Evolutionary conservation across 345 rosid genomes (phyloP).

Genomic region (Nephelium lappaceum): DNA sequence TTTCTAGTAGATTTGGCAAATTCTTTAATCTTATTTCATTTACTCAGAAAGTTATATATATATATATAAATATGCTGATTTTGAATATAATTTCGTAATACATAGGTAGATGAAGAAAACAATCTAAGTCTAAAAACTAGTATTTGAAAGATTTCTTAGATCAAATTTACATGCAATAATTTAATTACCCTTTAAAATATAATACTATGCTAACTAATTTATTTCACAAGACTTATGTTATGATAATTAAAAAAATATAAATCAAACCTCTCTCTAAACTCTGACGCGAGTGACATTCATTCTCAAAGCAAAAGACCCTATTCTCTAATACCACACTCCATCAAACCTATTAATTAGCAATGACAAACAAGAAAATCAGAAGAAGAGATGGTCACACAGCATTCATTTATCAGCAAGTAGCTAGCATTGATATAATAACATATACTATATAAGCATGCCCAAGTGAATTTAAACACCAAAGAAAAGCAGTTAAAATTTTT

Average conservation of each 20-base stretch:
- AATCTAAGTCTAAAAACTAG: background rate
- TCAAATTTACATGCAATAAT: background rate
- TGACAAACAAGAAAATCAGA: background rate
- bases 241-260: too few species aligned
- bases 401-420: background rate
- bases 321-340: background rate
- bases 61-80: background rate
- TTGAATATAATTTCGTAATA: background rate
- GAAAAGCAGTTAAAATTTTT: background rate
- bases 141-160: background rate
- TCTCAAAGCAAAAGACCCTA: background rate
- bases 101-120: background rate
- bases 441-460: constrained; percentile 3
- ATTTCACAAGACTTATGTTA: too few species aligned
- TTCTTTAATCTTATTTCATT: too few species aligned
- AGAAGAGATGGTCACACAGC: background rate
- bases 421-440: constrained; percentile 4
- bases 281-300: background rate
- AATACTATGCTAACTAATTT: background rate
- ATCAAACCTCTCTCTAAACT: background rate
- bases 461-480: background rate
- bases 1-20: too few species aligned
- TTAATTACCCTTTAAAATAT: background rate
- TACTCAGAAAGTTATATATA: background rate
- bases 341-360: constrained; percentile 4